phyloP scores from a whole-genome alignment of 2,329 filamentous ascomycete species.

The Huntiella savannae region DNA sequence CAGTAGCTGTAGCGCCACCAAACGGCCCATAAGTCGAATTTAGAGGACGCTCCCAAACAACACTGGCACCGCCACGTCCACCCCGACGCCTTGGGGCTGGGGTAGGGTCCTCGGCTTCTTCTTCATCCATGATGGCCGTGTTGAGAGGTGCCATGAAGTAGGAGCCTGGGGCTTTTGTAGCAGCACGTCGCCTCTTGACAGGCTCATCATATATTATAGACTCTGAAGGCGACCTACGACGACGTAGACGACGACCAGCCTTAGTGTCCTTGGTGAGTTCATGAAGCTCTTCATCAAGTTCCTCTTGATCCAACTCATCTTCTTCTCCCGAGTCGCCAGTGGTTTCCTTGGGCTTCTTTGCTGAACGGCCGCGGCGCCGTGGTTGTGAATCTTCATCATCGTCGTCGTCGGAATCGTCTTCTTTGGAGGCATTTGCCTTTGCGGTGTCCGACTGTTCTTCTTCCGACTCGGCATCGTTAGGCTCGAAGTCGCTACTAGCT shows the following conservation, averaged over 20 bases:
- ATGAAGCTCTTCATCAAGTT: constrained; percentile 45
- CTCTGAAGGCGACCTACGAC: constrained; percentile 23
- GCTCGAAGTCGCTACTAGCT: constrained; percentile 42
- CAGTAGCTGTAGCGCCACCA: constrained; percentile 59
- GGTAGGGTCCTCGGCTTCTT: constrained; percentile 47
- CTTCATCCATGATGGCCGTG: constrained; percentile 45
- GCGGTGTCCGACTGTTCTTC: constrained; percentile 35
- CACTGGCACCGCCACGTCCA: constrained; percentile 38
- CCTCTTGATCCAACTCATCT: constrained; percentile 39
- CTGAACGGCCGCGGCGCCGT: constrained; percentile 24
- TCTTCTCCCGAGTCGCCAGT: constrained; percentile 27
- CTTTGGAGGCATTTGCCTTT: constrained; percentile 23
- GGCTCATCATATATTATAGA: constrained; percentile 41
- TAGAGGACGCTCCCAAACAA: constrained; percentile 56
- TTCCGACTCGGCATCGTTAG: constrained; percentile 34
- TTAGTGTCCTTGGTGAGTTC: constrained; percentile 38
- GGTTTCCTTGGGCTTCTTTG: constrained; percentile 25
- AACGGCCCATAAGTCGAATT: constrained; percentile 89
- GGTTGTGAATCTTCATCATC: constrained; percentile 23
- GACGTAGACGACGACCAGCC: constrained; percentile 25
- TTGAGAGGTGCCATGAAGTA: constrained; percentile 66
- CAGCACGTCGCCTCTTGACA: constrained; percentile 31
- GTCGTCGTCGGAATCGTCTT: constrained; percentile 20
- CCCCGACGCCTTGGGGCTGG: constrained; percentile 52
- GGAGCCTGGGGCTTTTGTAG: constrained; percentile 47